Percentiles rank a stretch among this genome's conserved stretches.
phyloP scores from a whole-genome alignment of 768 basidiomycete genomes.

The Suillus brevipes region DNA sequence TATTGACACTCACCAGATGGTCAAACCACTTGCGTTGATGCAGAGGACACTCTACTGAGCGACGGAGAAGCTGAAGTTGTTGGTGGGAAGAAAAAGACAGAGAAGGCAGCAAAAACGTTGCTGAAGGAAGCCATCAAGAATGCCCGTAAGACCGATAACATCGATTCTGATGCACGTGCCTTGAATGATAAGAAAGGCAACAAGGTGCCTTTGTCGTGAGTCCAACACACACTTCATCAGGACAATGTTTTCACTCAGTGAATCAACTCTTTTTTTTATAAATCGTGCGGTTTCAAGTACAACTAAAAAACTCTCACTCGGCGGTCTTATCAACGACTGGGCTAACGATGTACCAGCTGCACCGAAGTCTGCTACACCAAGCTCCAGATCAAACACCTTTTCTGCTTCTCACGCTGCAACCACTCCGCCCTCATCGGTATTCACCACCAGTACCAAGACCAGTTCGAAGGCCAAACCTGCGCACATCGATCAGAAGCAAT shows the following conservation, averaged over 20 bases:
- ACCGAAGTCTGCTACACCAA: neutral
- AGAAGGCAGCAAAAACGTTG: neutral
- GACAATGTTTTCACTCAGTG: constrained; percentile 9
- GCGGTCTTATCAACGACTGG: constrained; percentile 3
- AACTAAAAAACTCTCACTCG: neutral
- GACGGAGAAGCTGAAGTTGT: neutral
- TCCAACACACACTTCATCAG: too few species aligned
- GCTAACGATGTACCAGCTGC: neutral
- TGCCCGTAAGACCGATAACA: neutral
- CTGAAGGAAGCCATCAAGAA: neutral
- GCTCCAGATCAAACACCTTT: neutral
- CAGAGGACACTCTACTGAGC: neutral
- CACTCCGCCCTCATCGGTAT: neutral
- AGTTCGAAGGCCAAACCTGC: neutral
- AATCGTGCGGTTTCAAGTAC: neutral
- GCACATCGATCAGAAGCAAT: neutral
- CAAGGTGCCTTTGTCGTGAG: too few species aligned
- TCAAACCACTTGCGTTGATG: neutral
- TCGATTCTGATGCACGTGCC: neutral
- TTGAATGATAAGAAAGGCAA: too few species aligned
- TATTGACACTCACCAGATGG: neutral
- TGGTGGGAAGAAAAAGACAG: neutral
- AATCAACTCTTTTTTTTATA: constrained; percentile 9
- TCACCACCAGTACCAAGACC: neutral
- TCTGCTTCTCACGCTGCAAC: neutral